Evolutionary conservation across 1,284 basidiomycete species (phyloP).

Genomic region (Earliella scabrosa): DNA sequence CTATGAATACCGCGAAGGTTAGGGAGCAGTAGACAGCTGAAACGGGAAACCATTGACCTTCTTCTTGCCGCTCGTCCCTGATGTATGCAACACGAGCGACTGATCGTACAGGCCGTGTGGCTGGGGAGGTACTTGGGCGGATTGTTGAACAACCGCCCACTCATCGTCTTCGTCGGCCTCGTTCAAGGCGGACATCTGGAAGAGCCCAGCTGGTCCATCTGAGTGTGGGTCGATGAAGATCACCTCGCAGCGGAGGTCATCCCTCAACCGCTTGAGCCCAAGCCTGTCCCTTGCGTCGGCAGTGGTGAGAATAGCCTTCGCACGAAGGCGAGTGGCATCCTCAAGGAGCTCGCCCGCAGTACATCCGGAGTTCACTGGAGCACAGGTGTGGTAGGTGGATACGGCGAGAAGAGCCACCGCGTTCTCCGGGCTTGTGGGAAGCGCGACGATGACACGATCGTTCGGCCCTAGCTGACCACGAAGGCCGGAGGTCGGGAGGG

Average conservation of each 20-base stretch:
- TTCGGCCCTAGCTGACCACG: conserved; percentile 17
- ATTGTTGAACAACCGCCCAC: conserved; percentile 19
- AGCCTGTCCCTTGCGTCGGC: conserved; percentile 20
- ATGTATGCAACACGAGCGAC: conserved; percentile 64
- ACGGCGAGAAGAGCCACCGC: conserved; percentile 24
- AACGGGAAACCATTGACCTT: conserved; percentile 30
- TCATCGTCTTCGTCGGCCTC: conserved; percentile 19
- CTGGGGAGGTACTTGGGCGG: conserved; percentile 27
- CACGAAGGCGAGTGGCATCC: conserved; percentile 20
- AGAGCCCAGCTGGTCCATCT: conserved; percentile 43
- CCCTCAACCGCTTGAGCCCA: conserved; percentile 14
- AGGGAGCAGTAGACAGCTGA: background rate
- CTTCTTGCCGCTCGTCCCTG: conserved; percentile 68
- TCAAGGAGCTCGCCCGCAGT: conserved; percentile 23
- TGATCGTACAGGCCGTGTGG: conserved; percentile 48
- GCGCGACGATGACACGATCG: conserved; percentile 24
- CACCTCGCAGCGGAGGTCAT: conserved; percentile 28
- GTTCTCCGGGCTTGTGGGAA: conserved; percentile 25
- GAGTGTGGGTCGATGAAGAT: conserved; percentile 38
- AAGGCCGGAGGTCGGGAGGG: conserved; percentile 21
- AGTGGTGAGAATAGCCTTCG: conserved; percentile 25
- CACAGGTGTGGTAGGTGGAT: conserved; percentile 23
- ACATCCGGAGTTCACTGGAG: conserved; percentile 23
- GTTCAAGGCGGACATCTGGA: conserved; percentile 42
- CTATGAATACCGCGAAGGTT: conserved; percentile 12